phyloP scores from a whole-genome alignment of 2,329 filamentous ascomycete genomes.

The Chaetomiaceae sp. region DNA sequence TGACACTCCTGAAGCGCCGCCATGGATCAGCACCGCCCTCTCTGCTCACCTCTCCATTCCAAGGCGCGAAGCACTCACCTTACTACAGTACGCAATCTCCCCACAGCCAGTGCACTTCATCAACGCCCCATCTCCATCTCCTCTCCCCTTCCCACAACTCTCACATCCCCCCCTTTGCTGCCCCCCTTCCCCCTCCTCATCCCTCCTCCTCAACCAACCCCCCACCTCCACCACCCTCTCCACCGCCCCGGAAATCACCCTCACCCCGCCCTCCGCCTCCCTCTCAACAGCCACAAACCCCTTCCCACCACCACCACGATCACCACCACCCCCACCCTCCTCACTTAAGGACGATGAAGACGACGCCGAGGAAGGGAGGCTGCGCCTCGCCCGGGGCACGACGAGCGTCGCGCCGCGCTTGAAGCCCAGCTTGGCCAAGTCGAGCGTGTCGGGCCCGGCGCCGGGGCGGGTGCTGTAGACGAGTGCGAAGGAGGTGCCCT shows the following conservation, averaged over 20 bases:
- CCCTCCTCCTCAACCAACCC: slow-evolving; percentile 17
- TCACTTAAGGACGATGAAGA: no score
- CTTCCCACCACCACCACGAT: slow-evolving; percentile 28
- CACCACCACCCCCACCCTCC: slow-evolving; percentile 28
- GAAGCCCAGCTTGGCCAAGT: slow-evolving; percentile 29
- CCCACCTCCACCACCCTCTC: slow-evolving; percentile 27
- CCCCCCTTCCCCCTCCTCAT: neutral
- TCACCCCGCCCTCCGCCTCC: slow-evolving; percentile 28
- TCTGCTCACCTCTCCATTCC: neutral
- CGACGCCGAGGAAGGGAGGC: no score
- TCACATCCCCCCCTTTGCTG: slow-evolving; percentile 23
- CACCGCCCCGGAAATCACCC: slow-evolving; percentile 30
- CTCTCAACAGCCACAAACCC: slow-evolving; percentile 28
- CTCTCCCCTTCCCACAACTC: slow-evolving; percentile 27
- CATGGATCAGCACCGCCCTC: slow-evolving; percentile 2
- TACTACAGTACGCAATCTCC: slow-evolving; percentile 40
- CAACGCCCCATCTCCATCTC: slow-evolving; percentile 16
- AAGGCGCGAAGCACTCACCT: slow-evolving; percentile 30
- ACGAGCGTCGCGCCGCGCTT: slow-evolving; percentile 36
- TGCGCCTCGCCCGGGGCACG: slow-evolving; percentile 30
- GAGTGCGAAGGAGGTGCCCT: slow-evolving; percentile 37
- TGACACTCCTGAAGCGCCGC: slow-evolving; percentile 35
- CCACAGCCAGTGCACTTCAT: slow-evolving; percentile 39
- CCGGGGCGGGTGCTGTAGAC: slow-evolving; percentile 33
- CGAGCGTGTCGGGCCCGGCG: slow-evolving; percentile 28